A percentile compares a stretch with the other conserved stretches of the same genome.
Evolutionary conservation across 2,329 filamentous ascomycete genomes (phyloP).

Genomic region (Elsinoe batatas): DNA sequence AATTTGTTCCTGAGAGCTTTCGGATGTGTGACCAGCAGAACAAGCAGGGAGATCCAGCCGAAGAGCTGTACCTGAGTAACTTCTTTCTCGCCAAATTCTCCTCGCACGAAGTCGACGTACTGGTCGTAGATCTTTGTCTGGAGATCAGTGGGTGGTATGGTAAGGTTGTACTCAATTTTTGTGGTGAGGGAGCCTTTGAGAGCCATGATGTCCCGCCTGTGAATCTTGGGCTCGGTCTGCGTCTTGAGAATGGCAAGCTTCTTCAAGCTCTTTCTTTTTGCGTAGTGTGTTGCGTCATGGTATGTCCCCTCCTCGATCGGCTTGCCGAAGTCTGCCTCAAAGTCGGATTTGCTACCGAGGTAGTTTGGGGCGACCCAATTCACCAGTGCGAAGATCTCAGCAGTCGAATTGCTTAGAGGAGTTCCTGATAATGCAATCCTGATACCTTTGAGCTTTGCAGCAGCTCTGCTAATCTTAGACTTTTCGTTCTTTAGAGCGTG

Average conservation of each 20-base stretch:
- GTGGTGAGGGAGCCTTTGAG: slow-evolving; percentile 57
- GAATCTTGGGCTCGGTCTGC: slow-evolving; percentile 66
- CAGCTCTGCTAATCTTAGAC: slow-evolving; percentile 44
- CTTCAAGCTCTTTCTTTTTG: slow-evolving; percentile 53
- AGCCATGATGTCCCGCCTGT: slow-evolving; percentile 60
- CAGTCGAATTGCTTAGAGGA: slow-evolving; percentile 72
- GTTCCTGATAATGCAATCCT: slow-evolving; percentile 82
- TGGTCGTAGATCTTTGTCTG: slow-evolving; percentile 55
- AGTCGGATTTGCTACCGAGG: slow-evolving; percentile 58
- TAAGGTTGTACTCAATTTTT: slow-evolving; percentile 76
- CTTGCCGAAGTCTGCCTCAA: slow-evolving; percentile 56
- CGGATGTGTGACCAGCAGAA: slow-evolving; percentile 51
- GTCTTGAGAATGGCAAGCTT: slow-evolving; percentile 61
- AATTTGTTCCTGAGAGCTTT: slow-evolving; percentile 43
- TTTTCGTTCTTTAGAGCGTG: slow-evolving; percentile 63
- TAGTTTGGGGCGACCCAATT: slow-evolving; percentile 77
- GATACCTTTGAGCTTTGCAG: slow-evolving; percentile 50
- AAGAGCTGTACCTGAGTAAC: slow-evolving; percentile 39
- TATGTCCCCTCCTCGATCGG: slow-evolving; percentile 67
- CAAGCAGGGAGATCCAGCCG: slow-evolving; percentile 45
- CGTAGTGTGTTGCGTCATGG: slow-evolving; percentile 46
- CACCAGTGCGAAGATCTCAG: slow-evolving; percentile 79
- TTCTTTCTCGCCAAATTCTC: slow-evolving; percentile 24
- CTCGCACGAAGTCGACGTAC: slow-evolving; percentile 37
- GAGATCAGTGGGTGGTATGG: slow-evolving; percentile 55